A percentile compares a stretch with the other conserved stretches of the same genome.
Conservation (phyloP, 1,284 basidiomycete genomes). For the Papiliotrema terrestris region DNA sequence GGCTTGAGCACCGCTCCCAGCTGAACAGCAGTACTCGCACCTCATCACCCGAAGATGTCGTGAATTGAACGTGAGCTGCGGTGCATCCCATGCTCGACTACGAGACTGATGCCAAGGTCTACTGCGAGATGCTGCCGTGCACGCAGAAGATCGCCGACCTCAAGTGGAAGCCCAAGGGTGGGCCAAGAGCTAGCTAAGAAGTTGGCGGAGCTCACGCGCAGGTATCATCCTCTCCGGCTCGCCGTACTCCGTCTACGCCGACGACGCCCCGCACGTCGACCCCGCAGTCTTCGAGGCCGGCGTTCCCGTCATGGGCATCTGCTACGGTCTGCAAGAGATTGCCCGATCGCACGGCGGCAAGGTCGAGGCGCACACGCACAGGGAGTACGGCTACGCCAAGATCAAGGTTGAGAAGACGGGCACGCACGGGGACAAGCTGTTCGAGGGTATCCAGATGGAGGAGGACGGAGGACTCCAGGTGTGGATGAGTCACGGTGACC, state of each 20-base stretch:
- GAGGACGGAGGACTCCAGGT: slow-evolving; percentile 53
- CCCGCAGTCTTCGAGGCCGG: slow-evolving; percentile 88
- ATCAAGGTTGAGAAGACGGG: slow-evolving; percentile 71
- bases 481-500: slow-evolving; percentile 99
- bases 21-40: slow-evolving; percentile 79
- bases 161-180: slow-evolving; percentile 92
- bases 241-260: slow-evolving; percentile 96
- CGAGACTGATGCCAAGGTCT: slow-evolving; percentile 55
- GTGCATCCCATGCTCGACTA: not conserved
- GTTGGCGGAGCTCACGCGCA: slow-evolving; percentile 36
- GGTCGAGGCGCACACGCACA: slow-evolving; percentile 82
- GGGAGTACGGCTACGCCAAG: slow-evolving; percentile 92
- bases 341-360: slow-evolving; percentile 84
- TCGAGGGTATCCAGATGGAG: slow-evolving; percentile 68
- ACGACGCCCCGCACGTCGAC: slow-evolving; percentile 89
- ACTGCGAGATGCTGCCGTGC: slow-evolving; percentile 97
- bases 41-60: slow-evolving; percentile 97
- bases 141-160: slow-evolving; percentile 88
- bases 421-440: slow-evolving; percentile 68
- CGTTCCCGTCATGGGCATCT: slow-evolving; percentile 93
- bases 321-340: slow-evolving; percentile 97
- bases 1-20: not conserved
- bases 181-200: slow-evolving; percentile 4
- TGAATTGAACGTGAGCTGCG: slow-evolving; percentile 66
- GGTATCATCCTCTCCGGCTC: slow-evolving; percentile 98